Percentiles rank a stretch among this genome's conserved stretches.
Evolutionary conservation across 306 rosid species (phyloP).

Genomic region (Spatholobus suberectus): DNA sequence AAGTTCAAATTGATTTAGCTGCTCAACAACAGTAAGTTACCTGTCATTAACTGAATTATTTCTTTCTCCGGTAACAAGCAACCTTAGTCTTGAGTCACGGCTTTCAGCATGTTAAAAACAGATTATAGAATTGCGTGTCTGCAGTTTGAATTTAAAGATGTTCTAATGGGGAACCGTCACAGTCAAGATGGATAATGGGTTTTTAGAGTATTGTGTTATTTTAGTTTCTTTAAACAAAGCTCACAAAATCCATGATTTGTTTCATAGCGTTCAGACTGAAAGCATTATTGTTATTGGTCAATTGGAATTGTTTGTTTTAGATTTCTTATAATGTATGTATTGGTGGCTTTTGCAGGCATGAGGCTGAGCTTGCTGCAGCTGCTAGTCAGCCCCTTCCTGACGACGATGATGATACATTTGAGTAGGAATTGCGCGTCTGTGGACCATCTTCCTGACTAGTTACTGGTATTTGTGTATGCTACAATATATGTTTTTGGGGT

Average conservation of each 20-base stretch:
- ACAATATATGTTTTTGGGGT: constrained; percentile 27
- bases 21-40: constrained; percentile 67
- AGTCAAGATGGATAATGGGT: background rate
- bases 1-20: constrained; percentile 73
- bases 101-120: background rate
- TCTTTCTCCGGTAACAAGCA: background rate
- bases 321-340: background rate
- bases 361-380: constrained; percentile 68
- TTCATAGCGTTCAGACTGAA: background rate
- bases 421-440: constrained; percentile 39
- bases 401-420: constrained; percentile 78
- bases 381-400: constrained; percentile 85
- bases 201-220: background rate
- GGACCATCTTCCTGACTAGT: constrained; percentile 5
- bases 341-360: constrained; percentile 59
- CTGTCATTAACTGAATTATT: background rate
- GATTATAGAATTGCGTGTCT: background rate
- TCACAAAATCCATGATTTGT: background rate
- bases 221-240: background rate
- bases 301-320: background rate
- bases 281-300: background rate
- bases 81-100: too few species aligned
- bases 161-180: background rate
- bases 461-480: constrained; percentile 42
- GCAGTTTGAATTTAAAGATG: background rate